Evolutionary conservation across 1,139 yeast species (phyloP), one percentile per base, ranked within the genome.

Genomic region (Hyphopichia buzzinii): DNA sequence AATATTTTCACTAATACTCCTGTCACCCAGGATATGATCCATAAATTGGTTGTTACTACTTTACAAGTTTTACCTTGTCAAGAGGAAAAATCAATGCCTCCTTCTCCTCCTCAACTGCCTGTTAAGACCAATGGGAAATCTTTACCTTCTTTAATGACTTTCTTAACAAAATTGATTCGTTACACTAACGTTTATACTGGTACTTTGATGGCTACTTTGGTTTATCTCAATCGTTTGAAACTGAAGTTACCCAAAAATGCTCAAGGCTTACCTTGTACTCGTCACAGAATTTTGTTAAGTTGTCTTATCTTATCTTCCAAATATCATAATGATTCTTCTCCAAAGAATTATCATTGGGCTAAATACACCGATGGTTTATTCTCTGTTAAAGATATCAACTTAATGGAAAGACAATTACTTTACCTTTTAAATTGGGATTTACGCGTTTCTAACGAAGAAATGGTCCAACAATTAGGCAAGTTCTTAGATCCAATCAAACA

Each of bases 341-440:
- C 90, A 41, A 79, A 82, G 52, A 84, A 84, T 59, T 67, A 69
- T 47, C 89, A 84, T 59, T 84, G 94, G 94, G 81, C 87, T 27
- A 74, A 72, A 46, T 81, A 82, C 59, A 81, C 90, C 14, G 89
- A 84, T 49, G 88, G 86, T 2, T 66, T 84, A 30, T 84, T 84
- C 59, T 65, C 71, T 35, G 63, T 72, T 38, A 79, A 79, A 45
- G 94, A 84, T 55, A 79, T 84, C 47, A 84, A 84, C 57, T 66
- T 84, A 41, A 84, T 84, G 89, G 94, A 84, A 61, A 77, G 88
- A 57, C 92, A 84, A 58, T 65, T 84, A 43, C 64, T 83, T 40
- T 79, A 72, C 51, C 66, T 84, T 39, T 65, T 84, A 52, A 74
- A 82, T 59, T 84, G 90, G 89, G 84, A 84, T 54, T 64, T 83